Conservation (phyloP, 305 asterid genomes). For the Fraxinus angustifolia region DNA sequence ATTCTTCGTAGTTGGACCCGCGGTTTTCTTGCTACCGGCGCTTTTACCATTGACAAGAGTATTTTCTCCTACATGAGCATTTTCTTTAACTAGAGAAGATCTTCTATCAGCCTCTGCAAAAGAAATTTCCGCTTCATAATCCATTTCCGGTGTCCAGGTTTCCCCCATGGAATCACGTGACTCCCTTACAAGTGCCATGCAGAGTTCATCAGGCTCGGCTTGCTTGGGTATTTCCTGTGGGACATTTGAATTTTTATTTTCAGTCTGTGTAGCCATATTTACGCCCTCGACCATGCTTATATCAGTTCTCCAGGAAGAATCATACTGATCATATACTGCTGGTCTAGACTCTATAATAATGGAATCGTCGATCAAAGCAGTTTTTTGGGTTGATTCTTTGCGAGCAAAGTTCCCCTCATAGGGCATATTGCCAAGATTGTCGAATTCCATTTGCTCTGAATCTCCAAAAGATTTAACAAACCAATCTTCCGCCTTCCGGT, state of each 20-base stretch:
- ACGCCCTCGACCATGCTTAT: slow-evolving; percentile 52
- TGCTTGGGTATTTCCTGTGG: slow-evolving; percentile 23
- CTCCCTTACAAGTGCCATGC: slow-evolving; percentile 59
- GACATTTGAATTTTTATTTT: slow-evolving; percentile 27
- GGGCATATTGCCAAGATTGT: slow-evolving; percentile 29
- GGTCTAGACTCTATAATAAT: slow-evolving; percentile 63
- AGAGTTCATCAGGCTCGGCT: slow-evolving; percentile 67
- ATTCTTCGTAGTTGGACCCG: slow-evolving; percentile 29
- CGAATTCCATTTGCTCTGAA: slow-evolving; percentile 29
- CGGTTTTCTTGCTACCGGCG: slow-evolving; percentile 33
- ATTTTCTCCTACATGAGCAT: slow-evolving; percentile 32
- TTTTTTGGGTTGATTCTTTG: slow-evolving; percentile 34
- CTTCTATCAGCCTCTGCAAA: slow-evolving; percentile 40
- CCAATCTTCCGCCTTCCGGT: slow-evolving; percentile 59
- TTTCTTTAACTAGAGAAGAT: slow-evolving; percentile 35
- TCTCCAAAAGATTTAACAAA: slow-evolving; percentile 40
- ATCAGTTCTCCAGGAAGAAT: slow-evolving; percentile 64
- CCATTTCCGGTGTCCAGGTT: slow-evolving; percentile 72
- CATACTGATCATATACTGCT: slow-evolving; percentile 32
- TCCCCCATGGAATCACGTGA: slow-evolving; percentile 44
- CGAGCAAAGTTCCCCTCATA: slow-evolving; percentile 25
- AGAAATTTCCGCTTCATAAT: slow-evolving; percentile 57
- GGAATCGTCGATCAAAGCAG: slow-evolving; percentile 59
- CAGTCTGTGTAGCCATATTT: slow-evolving; percentile 26
- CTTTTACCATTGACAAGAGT: slow-evolving; percentile 38